Base-by-base conservation (phyloP, 495 filamentous ascomycete genomes). In the Mycothermus thermophilus region DNA sequence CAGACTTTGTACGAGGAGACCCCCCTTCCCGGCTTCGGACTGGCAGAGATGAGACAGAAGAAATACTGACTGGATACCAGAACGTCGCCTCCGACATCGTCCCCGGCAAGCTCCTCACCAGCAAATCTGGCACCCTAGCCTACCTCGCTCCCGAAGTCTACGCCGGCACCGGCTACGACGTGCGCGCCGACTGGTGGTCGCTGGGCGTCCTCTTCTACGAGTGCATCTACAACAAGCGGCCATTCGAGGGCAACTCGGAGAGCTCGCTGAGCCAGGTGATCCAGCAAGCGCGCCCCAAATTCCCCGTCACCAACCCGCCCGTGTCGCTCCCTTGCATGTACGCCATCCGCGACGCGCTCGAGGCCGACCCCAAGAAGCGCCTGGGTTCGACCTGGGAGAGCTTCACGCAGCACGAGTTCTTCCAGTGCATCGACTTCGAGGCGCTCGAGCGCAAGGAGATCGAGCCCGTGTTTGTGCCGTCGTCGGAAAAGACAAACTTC, bases 141-240 rank as follows among this genome's bases (percentile, higher is more conserved):
- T 97, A 97, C 54, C 72, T 97, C 2, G 92, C 90, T 2, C 90
- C 90, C 1, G 90, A 97, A 51, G 92, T 95, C 16, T 97, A 96
- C 42, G 72, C 74, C 42, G 90, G 87, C 16, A 71, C 69, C 25
- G 90, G 88, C 7, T 97, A 97, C 48, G 70, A 74, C 35, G 72
- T 69, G 15, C 83, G 90, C 47, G 86, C 92, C 9, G 90, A 97
- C 58, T 97, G 90, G 90, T 97, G 90, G 90, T 94, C 88, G 10
- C 54, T 97, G 16, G 90, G 90, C 21, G 90, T 97, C 29, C 74
- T 88, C 2, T 94, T 96, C 55, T 97, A 94, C 58, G 90, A 97
- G 59, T 95, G 90, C 68, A 93, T 97, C 30, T 97, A 95, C 61
- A 95, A 90, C 59, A 96, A 92, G 77, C 73, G 90, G 48, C 90